A percentile compares a stretch with the other conserved stretches of the same genome.
Evolutionary conservation across 164 flowering plant genomes (phyloP).

Genomic region (Akebia trifoliata): DNA sequence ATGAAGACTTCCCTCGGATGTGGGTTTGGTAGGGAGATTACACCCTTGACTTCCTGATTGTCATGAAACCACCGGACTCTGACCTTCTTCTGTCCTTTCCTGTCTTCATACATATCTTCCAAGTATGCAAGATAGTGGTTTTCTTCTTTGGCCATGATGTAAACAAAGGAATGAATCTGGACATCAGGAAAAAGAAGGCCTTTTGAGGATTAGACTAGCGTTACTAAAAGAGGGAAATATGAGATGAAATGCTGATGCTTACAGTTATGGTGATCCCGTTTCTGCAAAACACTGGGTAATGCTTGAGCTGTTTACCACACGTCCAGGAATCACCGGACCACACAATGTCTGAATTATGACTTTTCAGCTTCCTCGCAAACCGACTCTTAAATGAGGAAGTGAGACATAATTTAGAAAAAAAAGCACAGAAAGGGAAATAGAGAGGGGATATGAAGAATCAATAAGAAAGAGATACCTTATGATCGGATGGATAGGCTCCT

Average conservation of each 20-base stretch:
- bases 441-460: neutral
- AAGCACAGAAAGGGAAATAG: neutral
- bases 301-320: constrained; percentile 89
- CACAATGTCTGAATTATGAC: constrained; percentile 51
- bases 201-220: neutral
- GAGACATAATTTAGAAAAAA: neutral
- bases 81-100: constrained; percentile 83
- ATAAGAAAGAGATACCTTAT: constrained; percentile 33
- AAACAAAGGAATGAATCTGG: constrained; percentile 90
- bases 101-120: constrained; percentile 98
- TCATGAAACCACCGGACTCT: constrained; percentile 97
- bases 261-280: constrained; percentile 73
- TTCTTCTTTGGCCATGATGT: constrained; percentile 86
- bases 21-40: constrained; percentile 42
- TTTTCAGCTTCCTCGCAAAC: constrained; percentile 41
- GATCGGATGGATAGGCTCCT: constrained; percentile 28
- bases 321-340: constrained; percentile 94
- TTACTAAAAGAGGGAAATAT: constrained; percentile 1
- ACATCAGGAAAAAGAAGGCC: constrained; percentile 11
- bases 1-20: constrained; percentile 92
- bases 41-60: constrained; percentile 68
- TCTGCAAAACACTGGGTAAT: constrained; percentile 74
- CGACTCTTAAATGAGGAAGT: constrained; percentile 38
- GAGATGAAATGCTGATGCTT: constrained; percentile 22
- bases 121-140: constrained; percentile 77